These are phyloP conservation scores for Schizochytrium sp. DNA, from an alignment of 108 stramenopile genomes.

Conservation along the genomic window DNA sequence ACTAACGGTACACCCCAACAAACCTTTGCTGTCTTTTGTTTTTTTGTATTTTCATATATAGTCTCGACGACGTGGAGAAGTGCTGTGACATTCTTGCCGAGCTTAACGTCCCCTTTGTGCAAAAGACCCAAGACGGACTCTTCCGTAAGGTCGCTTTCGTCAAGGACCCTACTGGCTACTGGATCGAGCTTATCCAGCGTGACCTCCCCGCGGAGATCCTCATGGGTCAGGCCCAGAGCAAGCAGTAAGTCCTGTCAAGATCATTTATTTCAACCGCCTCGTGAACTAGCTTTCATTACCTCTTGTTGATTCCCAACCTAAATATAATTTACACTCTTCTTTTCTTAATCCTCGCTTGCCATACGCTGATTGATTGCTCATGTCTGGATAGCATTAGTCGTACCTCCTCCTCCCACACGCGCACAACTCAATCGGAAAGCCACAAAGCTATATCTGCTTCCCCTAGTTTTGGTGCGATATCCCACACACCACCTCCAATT, in stretches of 20 bases:
- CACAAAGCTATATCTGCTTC: too few species aligned
- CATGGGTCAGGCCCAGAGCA: neutral
- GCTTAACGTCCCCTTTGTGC: slow-evolving; percentile 87
- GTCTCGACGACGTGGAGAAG: slow-evolving; percentile 81
- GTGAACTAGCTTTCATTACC: neutral
- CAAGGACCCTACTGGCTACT: slow-evolving; percentile 66
- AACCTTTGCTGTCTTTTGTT: too few species aligned
- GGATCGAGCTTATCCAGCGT: slow-evolving; percentile 67
- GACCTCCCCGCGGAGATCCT: neutral
- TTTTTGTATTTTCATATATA: too few species aligned
- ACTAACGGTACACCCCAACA: too few species aligned
- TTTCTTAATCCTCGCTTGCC: too few species aligned
- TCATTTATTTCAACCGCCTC: neutral
- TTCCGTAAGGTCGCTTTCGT: slow-evolving; percentile 64
- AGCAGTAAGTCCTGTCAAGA: neutral
- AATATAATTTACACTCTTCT: too few species aligned
- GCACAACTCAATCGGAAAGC: too few species aligned
- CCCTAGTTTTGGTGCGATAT: too few species aligned
- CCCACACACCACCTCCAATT: too few species aligned
- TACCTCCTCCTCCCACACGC: too few species aligned
- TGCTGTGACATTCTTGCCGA: slow-evolving; percentile 81
- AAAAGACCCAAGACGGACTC: slow-evolving; percentile 89
- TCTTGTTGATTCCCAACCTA: neutral
- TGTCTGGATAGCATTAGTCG: too few species aligned
- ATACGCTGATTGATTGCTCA: too few species aligned